Base-by-base conservation (phyloP, 2,329 filamentous ascomycete genomes). In the Xylaria sp. region DNA sequence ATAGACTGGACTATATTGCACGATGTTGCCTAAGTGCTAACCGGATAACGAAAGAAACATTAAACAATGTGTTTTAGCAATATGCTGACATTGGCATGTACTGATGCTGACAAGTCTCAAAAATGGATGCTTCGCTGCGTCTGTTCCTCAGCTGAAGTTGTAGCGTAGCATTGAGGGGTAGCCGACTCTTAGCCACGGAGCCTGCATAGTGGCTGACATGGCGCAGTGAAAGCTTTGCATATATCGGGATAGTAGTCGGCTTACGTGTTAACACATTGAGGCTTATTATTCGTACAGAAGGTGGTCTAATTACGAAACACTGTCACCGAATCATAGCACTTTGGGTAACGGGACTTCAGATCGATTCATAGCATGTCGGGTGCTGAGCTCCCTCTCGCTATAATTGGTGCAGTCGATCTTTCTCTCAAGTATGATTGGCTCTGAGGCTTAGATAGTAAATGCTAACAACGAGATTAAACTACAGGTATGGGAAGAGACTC, bases 301-400 rank as follows among this genome's bases (percentile, higher is more conserved):
- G 24, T 27, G 24, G 24, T 27, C 4, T 27, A 2, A 27, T 27
- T 27, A 27, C 24, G 24, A 4, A 4, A 27, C 24, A 27, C 24
- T 27, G 4, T 27, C 24, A 27, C 24, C 4, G 19, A n/a, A 39
- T 24, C 32, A 36, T 24, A 19, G 21, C 53, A 21, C 5, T 21
- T 56, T 39, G 21, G 21, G n/a, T 24, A 42, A 56, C 53, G 4
- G 12, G 21, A 30, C 17, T 58, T 14, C 11, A 19, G 6, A 47
- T 32, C 55, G 24, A 27, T 27, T 27, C 4, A 27, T 58, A 6
- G 9, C 8, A 58, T 60, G 61, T 68, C 42, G 58, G 61, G 42
- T 36, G 53, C 54, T 17, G 56, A 59, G 17, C 42, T 59, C 8
- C 39, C 39, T 48, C 57, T 60, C 30, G 30, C 45, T 30, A 36